Conservation (phyloP, 441 rosid genomes). For the Corymbia calophylla region DNA sequence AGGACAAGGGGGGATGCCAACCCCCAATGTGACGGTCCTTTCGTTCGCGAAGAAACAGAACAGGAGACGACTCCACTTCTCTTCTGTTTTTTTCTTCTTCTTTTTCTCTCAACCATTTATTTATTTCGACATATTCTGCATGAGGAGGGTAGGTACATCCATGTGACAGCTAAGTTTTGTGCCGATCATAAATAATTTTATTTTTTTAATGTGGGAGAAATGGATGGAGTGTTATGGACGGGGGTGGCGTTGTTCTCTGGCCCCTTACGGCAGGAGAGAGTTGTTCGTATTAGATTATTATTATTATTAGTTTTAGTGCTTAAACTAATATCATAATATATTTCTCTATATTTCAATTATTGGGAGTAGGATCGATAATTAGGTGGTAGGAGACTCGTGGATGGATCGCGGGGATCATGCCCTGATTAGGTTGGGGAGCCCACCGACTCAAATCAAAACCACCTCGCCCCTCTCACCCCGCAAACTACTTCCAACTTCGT, state of each 20-base stretch:
- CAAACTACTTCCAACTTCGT: too few relatives aligned
- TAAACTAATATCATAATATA: too few relatives aligned
- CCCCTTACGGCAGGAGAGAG: neutral
- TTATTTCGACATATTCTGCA: neutral
- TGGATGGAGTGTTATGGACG: neutral
- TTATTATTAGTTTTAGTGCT: neutral
- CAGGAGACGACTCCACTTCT: neutral
- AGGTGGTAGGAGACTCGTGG: neutral
- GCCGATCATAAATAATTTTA: neutral
- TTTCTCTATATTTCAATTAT: neutral
- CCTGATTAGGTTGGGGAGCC: neutral
- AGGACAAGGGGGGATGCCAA: conserved; percentile 13
- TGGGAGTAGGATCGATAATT: neutral
- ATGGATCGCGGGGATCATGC: neutral
- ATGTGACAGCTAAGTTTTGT: neutral
- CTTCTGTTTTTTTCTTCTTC: neutral
- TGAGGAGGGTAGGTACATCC: neutral
- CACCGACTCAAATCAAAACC: neutral
- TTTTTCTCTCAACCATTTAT: neutral
- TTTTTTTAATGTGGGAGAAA: neutral
- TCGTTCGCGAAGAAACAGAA: neutral
- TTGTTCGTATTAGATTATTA: neutral
- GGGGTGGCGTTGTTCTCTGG: neutral
- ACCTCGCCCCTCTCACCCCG: too few relatives aligned
- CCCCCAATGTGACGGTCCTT: conserved; percentile 23